These are phyloP conservation scores for Kernera saxatilis DNA, from an alignment of 345 rosid species.

Conservation along the genomic window DNA sequence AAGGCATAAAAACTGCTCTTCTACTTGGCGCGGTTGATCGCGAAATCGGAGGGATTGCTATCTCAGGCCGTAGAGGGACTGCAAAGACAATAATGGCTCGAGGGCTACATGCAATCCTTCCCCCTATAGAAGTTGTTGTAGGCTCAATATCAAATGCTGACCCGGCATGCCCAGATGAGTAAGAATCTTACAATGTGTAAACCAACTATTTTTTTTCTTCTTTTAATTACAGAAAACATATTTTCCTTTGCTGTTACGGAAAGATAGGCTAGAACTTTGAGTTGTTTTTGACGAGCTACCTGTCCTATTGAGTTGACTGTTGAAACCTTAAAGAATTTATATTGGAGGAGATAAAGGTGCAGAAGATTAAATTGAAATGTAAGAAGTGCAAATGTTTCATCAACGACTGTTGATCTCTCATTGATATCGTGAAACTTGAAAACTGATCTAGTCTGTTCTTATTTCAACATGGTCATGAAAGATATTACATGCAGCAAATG, in stretches of 20 bases:
- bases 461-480: not conserved
- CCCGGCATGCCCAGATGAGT: slow-evolving; percentile 82
- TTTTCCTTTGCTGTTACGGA: too few species aligned
- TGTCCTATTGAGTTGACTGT: too few species aligned
- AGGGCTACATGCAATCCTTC: slow-evolving; percentile 81
- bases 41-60: slow-evolving; percentile 89
- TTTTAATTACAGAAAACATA: too few species aligned
- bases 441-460: not conserved
- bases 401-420: too few species aligned
- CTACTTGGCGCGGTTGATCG: slow-evolving; percentile 93
- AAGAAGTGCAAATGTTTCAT: too few species aligned
- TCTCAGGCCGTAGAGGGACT: slow-evolving; percentile 86
- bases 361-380: too few species aligned
- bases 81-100: slow-evolving; percentile 97
- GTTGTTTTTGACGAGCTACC: too few species aligned
- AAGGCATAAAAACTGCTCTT: slow-evolving; percentile 92
- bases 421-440: not conserved
- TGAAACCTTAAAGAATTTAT: too few species aligned
- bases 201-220: not conserved
- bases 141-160: slow-evolving; percentile 85
- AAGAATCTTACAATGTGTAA: slow-evolving; percentile 22
- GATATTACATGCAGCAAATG: not conserved
- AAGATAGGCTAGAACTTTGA: too few species aligned
- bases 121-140: slow-evolving; percentile 87
- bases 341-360: too few species aligned